phyloP scores from a whole-genome alignment of 306 rosid species.

The Casuarina cunninghamiana region DNA sequence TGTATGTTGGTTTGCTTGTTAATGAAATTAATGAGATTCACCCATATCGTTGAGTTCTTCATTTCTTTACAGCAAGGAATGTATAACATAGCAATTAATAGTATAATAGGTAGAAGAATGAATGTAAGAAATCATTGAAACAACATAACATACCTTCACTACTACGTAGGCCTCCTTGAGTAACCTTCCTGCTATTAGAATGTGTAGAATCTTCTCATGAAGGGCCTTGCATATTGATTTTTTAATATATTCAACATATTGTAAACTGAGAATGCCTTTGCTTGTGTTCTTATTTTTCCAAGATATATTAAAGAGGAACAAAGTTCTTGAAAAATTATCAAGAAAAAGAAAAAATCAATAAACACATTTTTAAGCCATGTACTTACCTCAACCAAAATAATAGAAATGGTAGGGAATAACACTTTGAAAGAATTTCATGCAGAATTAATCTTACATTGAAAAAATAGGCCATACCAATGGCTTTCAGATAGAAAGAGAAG shows the following conservation, averaged over 20 bases:
- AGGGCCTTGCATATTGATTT: slow-evolving; percentile 77
- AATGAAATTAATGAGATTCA: too few relatives aligned
- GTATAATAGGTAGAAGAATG: slow-evolving; percentile 3
- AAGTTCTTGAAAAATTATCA: slow-evolving; percentile 51
- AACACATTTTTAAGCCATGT: background rate
- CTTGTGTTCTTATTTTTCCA: slow-evolving; percentile 60
- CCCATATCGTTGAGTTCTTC: too few relatives aligned
- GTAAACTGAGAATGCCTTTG: slow-evolving; percentile 86
- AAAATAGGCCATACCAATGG: background rate
- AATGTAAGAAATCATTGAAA: slow-evolving; percentile 23
- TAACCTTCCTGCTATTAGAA: slow-evolving; percentile 75
- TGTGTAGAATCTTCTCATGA: slow-evolving; percentile 84
- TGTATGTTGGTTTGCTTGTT: too few relatives aligned
- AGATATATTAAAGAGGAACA: slow-evolving; percentile 79
- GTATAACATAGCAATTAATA: slow-evolving; percentile 23
- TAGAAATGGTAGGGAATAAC: background rate
- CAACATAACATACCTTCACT: slow-evolving; percentile 67
- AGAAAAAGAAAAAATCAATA: background rate
- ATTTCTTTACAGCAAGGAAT: slow-evolving; percentile 4
- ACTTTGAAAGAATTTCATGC: background rate
- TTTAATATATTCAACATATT: slow-evolving; percentile 70
- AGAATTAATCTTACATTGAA: background rate
- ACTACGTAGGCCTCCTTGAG: slow-evolving; percentile 91
- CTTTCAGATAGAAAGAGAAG: background rate
- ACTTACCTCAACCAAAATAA: background rate